Percentiles rank a stretch among this genome's conserved stretches.
Evolutionary conservation across 2,329 filamentous ascomycete species (phyloP).

Genomic region (Celoporthe dispersa): DNA sequence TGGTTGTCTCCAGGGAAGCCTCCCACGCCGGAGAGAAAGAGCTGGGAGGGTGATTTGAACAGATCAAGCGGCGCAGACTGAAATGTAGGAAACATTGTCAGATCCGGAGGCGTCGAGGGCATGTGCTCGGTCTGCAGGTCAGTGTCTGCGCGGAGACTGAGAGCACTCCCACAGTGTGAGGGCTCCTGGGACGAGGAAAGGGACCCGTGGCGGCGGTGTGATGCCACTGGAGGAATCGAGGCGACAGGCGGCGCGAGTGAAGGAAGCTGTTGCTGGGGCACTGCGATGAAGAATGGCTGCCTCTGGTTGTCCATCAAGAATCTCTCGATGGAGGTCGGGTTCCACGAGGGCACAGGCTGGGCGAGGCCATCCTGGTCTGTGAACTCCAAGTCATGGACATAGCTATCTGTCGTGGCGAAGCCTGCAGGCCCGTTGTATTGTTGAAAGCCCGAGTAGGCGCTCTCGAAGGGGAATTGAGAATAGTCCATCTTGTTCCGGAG

Average conservation of each 20-base stretch:
- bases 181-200: conserved; percentile 44
- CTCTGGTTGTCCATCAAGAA: conserved; percentile 38
- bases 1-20: conserved; percentile 30
- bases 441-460: conserved; percentile 7
- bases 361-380: conserved; percentile 32
- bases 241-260: conserved; percentile 19
- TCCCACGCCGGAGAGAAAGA: conserved; percentile 38
- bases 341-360: conserved; percentile 32
- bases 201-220: conserved; percentile 39
- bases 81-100: conserved; percentile 38
- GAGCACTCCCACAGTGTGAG: conserved; percentile 43
- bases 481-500: conserved; percentile 20
- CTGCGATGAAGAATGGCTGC: conserved; percentile 35
- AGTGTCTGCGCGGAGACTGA: conserved; percentile 46
- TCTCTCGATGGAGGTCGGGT: conserved; percentile 34
- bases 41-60: conserved; percentile 35
- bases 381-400: conserved; percentile 35
- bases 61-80: conserved; percentile 34
- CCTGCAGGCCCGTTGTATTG: conserved; percentile 15
- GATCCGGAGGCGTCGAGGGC: conserved; percentile 46
- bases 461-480: conserved; percentile 12
- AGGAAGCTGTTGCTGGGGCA: conserved; percentile 24
- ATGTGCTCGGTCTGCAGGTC: conserved; percentile 42
- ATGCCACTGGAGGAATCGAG: conserved; percentile 30
- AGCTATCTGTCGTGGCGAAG: neutral